Conservation (phyloP, 108 stramenopile species). For the Pseudonitzschia multiseries region DNA sequence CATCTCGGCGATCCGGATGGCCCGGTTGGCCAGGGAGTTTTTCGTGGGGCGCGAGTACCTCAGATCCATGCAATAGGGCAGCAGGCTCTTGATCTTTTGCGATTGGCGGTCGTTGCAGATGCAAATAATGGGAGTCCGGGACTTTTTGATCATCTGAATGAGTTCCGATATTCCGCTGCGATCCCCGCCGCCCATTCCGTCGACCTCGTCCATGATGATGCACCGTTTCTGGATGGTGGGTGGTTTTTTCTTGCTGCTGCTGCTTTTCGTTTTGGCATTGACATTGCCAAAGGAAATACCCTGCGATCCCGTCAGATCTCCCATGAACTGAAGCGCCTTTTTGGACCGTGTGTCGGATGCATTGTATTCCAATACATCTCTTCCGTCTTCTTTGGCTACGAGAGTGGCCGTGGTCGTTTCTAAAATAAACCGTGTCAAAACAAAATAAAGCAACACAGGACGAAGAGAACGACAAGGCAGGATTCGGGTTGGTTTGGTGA, state of each 20-base stretch:
- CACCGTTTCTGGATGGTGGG: constrained; percentile 52
- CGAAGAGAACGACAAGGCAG: not conserved
- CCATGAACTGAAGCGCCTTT: constrained; percentile 67
- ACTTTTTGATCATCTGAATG: constrained; percentile 94
- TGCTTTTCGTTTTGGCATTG: too few relatives aligned
- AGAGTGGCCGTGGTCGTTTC: constrained; percentile 92
- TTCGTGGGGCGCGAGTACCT: constrained; percentile 83
- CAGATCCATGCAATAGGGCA: constrained; percentile 94
- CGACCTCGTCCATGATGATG: constrained; percentile 99
- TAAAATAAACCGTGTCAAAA: constrained; percentile 1
- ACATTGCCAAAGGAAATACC: constrained; percentile 48
- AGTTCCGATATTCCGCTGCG: constrained; percentile 91
- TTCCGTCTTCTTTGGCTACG: constrained; percentile 78
- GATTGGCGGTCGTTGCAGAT: constrained; percentile 98
- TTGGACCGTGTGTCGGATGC: constrained; percentile 95
- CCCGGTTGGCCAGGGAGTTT: constrained; percentile 68
- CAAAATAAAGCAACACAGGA: not conserved
- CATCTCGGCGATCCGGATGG: constrained; percentile 71
- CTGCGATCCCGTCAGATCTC: constrained; percentile 82
- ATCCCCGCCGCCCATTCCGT: constrained; percentile 97
- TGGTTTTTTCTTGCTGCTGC: not conserved
- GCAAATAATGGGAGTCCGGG: constrained; percentile 95
- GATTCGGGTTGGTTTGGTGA: not conserved
- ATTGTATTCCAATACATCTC: constrained; percentile 94
- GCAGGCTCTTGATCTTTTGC: constrained; percentile 82